Evolutionary conservation across 768 basidiomycete genomes (phyloP), one percentile per base, ranked within the genome.

Genomic region (Gloeopeniophorella convolvens): DNA sequence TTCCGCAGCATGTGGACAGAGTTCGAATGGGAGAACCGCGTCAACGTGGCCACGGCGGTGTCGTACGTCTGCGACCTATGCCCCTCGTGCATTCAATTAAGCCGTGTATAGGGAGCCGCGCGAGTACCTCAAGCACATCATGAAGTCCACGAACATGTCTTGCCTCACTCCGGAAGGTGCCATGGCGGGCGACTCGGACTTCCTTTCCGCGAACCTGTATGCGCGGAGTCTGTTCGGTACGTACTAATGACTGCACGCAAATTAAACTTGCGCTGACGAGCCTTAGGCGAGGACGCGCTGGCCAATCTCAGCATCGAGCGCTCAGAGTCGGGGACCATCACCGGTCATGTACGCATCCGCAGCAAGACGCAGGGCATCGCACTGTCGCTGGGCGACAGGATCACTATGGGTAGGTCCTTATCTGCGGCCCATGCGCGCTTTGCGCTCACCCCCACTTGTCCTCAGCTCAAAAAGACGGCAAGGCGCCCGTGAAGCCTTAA

Each of bases 1-100:
- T 95, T 95, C 81, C 81, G 95, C 27, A 89, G 81, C 66, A 95
- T 95, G 92, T 96, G 95, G 95, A 99, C 94, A 23, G 96, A 98
- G 67, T 99, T 99, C 62, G 95, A 99, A 67, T 99, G 95, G 95
- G 95, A 99, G 76, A 99, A 99, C 71, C 80, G 94, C 60, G 95
- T 98, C 48, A 97, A 97, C 63, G 89, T 97, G 47, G 84, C 83
- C 57, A 88, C 84, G 39, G 68, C 80, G 20, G 80, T 94, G 67
- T 78, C 83, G 86, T 89, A 70, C 60, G 88, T 79, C 26, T 56
- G 21, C 51, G 28, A 31, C 18, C 32, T 31, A 28, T 42, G 31
- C 18, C 13, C 27, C 33, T 28, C 31, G 5, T 32, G 49, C 23
- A 23, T 30, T 36, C 16, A 28, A 45, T 35, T 26, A 48, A n/a